Evolutionary conservation across 352 stramenopile genomes (phyloP), one percentile per base, ranked within the genome.

Genomic region (Lagenidium sp.): DNA sequence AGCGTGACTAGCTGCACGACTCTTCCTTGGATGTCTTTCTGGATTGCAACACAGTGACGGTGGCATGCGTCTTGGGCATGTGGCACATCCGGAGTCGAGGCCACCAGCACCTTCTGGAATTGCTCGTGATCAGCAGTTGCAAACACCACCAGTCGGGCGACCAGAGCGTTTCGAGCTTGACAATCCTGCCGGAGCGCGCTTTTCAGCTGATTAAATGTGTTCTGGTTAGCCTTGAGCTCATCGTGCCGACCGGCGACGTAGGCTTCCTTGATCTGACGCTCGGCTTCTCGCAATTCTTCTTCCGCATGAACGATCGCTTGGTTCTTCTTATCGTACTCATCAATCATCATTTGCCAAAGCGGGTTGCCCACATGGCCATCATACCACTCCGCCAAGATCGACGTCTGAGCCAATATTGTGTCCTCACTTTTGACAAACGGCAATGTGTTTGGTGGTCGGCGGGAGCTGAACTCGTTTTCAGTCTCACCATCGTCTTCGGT

Each of bases 241-340:
- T 58, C 20, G 13, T 45, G 18, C 6, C 10, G 39, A 0, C 28
- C 28, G 28, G 28, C 28, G 28, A 8, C 15, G 28, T 13, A 32
- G 28, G n/a, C 35, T 10, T 29, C 30, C 19, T 29, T 51, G 11
- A 36, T 23, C 8, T 25, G 18, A 24, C 38, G 50, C 20, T 48
- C 15, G 2, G 45, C 44, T 16, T 68, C 37, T 40, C 44, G 29
- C 0, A 53, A 43, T 31, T 75, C 45, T 23, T 68, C 54, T n/a
- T 84, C 61, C 37, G 63, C 62, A 21, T 61, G 55, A 25, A 60
- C 67, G n/a, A 84, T 70, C 12, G 55, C 55, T 6, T 50, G 47
- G 37, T 57, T 85, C 19, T 76, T 31, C 0, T 51, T 50, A 35
- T 82, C 81, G 63, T 87, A 87, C 46, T 82, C 60, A 20, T 44